These are phyloP conservation scores for Lachnellula hyalina DNA, from an alignment of 2,329 filamentous ascomycete species.

Conservation along the genomic window DNA sequence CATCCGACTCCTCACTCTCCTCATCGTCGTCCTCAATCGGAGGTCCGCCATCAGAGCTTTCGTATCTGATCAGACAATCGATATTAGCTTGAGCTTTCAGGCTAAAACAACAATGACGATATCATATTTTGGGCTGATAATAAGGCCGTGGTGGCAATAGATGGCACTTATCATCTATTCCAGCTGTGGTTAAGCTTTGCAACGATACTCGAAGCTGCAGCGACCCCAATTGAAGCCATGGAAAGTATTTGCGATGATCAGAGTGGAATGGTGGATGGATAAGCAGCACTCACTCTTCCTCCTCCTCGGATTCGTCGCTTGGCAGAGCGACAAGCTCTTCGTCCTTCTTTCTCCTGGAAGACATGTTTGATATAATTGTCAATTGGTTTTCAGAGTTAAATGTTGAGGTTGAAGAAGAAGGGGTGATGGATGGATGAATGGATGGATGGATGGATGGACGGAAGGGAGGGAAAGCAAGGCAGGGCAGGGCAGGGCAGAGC, in stretches of 20 bases:
- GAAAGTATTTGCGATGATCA: neutral
- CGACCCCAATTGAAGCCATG: conserved; percentile 6
- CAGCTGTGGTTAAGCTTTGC: conserved; percentile 1
- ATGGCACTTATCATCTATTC: neutral
- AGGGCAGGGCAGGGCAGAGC: neutral
- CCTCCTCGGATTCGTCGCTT: conserved; percentile 27
- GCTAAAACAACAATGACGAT: neutral
- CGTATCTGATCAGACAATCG: conserved; percentile 18
- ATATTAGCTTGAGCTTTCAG: conserved; percentile 9
- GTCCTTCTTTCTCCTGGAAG: conserved; percentile 25
- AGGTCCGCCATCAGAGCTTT: conserved; percentile 32
- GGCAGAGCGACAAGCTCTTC: conserved; percentile 30
- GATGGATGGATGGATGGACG: neutral
- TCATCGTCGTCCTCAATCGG: conserved; percentile 29
- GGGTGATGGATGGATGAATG: neutral
- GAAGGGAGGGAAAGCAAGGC: neutral
- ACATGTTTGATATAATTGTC: conserved; percentile 6
- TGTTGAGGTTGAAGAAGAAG: neutral
- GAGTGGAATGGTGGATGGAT: neutral
- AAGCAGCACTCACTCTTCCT: conserved; percentile 26
- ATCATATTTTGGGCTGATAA: conserved; percentile 1
- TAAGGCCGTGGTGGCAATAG: neutral
- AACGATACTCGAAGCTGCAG: conserved; percentile 6
- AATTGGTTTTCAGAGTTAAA: neutral
- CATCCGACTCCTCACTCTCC: conserved; percentile 31